Percentiles rank a stretch among this genome's conserved stretches.
Conservation (phyloP, 768 basidiomycete species). For the Phylloporus arenicola region DNA sequence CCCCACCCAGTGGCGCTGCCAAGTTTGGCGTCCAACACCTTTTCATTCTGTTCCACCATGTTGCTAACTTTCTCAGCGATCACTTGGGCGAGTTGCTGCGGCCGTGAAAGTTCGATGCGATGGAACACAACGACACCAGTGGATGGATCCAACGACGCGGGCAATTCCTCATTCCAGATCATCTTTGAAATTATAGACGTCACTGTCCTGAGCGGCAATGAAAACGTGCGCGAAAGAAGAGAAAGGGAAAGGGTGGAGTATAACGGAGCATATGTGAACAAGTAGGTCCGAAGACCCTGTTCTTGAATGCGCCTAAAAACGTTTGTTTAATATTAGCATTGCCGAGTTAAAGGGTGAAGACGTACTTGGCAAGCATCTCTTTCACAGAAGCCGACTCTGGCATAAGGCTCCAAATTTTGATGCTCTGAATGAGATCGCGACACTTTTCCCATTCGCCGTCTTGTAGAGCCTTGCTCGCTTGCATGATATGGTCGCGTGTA, state of each 20-base stretch:
- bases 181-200: slow-evolving; percentile 88
- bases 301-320: slow-evolving; percentile 89
- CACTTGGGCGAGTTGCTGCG: slow-evolving; percentile 84
- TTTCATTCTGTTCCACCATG: slow-evolving; percentile 91
- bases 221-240: slow-evolving; percentile 84
- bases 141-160: slow-evolving; percentile 89
- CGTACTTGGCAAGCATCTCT: slow-evolving; percentile 90
- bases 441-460: slow-evolving; percentile 97
- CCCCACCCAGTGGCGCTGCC: slow-evolving; percentile 50
- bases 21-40: slow-evolving; percentile 78
- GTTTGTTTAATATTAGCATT: slow-evolving; percentile 1
- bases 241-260: slow-evolving; percentile 89
- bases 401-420: slow-evolving; percentile 98
- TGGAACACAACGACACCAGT: slow-evolving; percentile 91
- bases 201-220: slow-evolving; percentile 71
- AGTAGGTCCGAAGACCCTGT: slow-evolving; percentile 92
- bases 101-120: slow-evolving; percentile 78
- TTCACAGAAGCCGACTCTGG: slow-evolving; percentile 83
- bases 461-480: slow-evolving; percentile 94
- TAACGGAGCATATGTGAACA: slow-evolving; percentile 92
- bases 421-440: slow-evolving; percentile 86
- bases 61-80: slow-evolving; percentile 83
- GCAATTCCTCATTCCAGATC: slow-evolving; percentile 96
- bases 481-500: slow-evolving; percentile 98
- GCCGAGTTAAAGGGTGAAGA: slow-evolving; percentile 5